Evolutionary conservation across 2,329 filamentous ascomycete genomes (phyloP).

Genomic region (Dactylellina leptospora): DNA sequence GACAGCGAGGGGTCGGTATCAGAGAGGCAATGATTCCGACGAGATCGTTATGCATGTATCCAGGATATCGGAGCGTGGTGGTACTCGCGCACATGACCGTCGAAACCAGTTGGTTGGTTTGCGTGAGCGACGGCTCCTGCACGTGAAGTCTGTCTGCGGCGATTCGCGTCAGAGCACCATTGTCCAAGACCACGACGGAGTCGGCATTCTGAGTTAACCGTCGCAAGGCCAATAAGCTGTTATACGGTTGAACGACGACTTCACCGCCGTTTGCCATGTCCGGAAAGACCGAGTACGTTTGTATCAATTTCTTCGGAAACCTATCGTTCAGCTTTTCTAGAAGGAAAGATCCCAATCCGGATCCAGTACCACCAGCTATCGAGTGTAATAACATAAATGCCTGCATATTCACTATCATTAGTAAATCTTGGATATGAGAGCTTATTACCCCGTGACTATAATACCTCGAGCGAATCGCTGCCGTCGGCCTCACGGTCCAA

Average conservation of each 20-base stretch:
- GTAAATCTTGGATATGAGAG: neutral
- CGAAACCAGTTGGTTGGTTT: conserved; percentile 95
- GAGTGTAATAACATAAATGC: conserved; percentile 99
- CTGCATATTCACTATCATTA: conserved; percentile 60
- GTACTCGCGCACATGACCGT: conserved; percentile 99
- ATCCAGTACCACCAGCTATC: conserved; percentile 95
- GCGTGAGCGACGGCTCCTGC: conserved; percentile 92
- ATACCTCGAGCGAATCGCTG: conserved; percentile 90
- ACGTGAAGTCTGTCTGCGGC: conserved; percentile 94
- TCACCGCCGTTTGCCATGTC: conserved; percentile 87
- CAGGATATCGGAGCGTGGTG: conserved; percentile 93
- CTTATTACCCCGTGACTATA: conserved; percentile 10
- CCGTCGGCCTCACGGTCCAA: conserved; percentile 98
- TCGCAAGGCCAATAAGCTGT: conserved; percentile 90
- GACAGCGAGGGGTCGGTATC: conserved; percentile 93
- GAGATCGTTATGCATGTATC: conserved; percentile 99
- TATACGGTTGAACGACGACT: conserved; percentile 98
- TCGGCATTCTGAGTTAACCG: conserved; percentile 94
- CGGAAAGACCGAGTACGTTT: conserved; percentile 98
- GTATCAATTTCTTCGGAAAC: conserved; percentile 98
- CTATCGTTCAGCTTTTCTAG: conserved; percentile 95
- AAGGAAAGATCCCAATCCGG: conserved; percentile 92
- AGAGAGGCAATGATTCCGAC: conserved; percentile 95
- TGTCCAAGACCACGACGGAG: conserved; percentile 96
- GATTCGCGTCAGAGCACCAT: conserved; percentile 90